Conservation (phyloP, 345 rosid genomes). For the Ceriops decandra region DNA sequence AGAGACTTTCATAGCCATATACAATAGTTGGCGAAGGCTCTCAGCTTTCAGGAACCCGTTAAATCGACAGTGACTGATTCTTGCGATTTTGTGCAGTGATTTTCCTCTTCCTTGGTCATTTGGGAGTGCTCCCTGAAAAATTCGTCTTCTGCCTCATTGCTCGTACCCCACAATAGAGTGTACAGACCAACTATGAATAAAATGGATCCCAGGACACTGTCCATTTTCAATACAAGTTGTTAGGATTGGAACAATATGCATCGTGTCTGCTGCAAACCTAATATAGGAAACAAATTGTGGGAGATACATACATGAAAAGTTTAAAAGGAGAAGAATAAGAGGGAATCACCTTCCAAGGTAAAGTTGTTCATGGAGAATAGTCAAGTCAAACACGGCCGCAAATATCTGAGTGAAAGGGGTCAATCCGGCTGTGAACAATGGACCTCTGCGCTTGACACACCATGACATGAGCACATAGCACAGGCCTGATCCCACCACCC, state of each 20-base stretch:
- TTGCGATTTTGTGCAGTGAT: background rate
- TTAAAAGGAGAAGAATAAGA: background rate
- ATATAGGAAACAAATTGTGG: background rate
- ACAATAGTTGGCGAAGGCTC: no score
- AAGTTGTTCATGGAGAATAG: conserved; percentile 25
- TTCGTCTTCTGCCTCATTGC: background rate
- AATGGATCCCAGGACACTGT: background rate
- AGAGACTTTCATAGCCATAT: no score
- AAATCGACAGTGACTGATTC: background rate
- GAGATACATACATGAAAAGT: background rate
- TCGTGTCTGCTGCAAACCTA: background rate
- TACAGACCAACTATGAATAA: background rate
- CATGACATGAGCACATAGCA: conserved; percentile 32
- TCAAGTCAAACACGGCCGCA: conserved; percentile 24
- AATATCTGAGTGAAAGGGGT: conserved; percentile 31
- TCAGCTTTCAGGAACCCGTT: background rate
- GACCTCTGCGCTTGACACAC: conserved; percentile 32
- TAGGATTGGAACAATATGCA: background rate
- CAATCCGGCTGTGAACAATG: conserved; percentile 30
- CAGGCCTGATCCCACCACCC: conserved; percentile 27
- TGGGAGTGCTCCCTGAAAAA: background rate
- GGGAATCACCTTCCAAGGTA: conserved; percentile 23
- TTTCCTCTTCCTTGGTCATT: background rate
- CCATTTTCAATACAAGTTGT: background rate
- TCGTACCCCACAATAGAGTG: background rate